A percentile compares a stretch with the other conserved stretches of the same genome.
Conservation (phyloP, 306 rosid species). For the Elaeagnus macrophylla region DNA sequence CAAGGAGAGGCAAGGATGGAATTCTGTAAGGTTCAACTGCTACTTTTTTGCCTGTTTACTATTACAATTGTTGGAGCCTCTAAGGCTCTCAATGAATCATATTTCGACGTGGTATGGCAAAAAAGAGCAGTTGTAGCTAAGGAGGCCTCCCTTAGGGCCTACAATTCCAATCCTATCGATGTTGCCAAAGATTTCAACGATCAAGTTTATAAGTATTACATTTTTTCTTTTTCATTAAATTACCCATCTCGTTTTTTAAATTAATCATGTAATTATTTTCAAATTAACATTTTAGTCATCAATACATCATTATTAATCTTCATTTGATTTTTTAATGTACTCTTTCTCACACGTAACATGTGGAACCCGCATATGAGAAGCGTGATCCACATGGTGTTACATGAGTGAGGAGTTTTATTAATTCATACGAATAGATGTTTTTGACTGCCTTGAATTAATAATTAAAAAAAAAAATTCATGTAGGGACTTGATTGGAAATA, state of each 20-base stretch:
- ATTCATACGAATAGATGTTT: not conserved
- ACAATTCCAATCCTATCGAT: constrained; percentile 17
- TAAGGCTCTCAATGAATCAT: constrained; percentile 22
- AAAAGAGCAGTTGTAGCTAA: constrained; percentile 27
- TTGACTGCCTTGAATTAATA: too few relatives aligned
- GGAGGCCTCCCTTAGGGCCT: constrained; percentile 21
- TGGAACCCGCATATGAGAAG: too few relatives aligned
- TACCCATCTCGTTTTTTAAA: too few relatives aligned
- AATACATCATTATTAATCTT: too few relatives aligned
- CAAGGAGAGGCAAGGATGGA: constrained; percentile 13
- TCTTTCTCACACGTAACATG: too few relatives aligned
- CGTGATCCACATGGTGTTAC: too few relatives aligned
- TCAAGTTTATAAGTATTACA: constrained; percentile 23
- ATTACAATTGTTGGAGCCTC: constrained; percentile 19
- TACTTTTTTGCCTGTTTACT: constrained; percentile 14
- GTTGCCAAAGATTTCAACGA: constrained; percentile 20
- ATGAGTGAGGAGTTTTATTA: too few relatives aligned
- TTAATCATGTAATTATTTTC: not conserved
- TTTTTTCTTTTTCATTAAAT: not conserved
- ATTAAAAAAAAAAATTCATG: too few relatives aligned
- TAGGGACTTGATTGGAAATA: not conserved
- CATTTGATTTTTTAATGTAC: too few relatives aligned
- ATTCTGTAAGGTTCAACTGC: constrained; percentile 20
- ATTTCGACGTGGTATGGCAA: constrained; percentile 34
- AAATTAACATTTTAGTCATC: too few relatives aligned